Evolutionary conservation across 768 basidiomycete species (phyloP).

Genomic region (Boletus sp.): DNA sequence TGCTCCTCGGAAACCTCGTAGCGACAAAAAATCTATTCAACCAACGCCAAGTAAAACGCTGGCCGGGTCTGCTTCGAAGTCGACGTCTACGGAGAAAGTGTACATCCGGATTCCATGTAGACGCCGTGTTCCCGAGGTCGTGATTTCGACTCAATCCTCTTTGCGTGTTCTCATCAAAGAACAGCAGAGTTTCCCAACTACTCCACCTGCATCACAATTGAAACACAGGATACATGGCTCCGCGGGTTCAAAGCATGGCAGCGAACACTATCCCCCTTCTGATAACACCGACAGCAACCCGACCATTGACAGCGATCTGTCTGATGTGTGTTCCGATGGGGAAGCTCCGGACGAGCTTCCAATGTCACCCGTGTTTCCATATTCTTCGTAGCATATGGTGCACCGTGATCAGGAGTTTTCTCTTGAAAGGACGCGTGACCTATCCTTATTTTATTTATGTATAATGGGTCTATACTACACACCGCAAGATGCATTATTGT

Average conservation of each 20-base stretch:
- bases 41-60: slow-evolving; percentile 16
- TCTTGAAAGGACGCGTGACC: slow-evolving; percentile 9
- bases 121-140: slow-evolving; percentile 18
- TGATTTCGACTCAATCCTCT: slow-evolving; percentile 14
- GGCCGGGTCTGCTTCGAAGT: slow-evolving; percentile 16
- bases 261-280: slow-evolving; percentile 22
- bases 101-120: slow-evolving; percentile 23
- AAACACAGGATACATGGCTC: slow-evolving; percentile 22
- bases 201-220: slow-evolving; percentile 21
- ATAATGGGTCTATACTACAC: slow-evolving; percentile 7
- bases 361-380: background rate
- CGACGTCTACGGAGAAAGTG: slow-evolving; percentile 23
- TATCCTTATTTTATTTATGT: slow-evolving; percentile 36
- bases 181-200: slow-evolving; percentile 11
- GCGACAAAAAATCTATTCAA: slow-evolving; percentile 11
- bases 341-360: slow-evolving; percentile 29
- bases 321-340: slow-evolving; percentile 22
- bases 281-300: slow-evolving; percentile 18
- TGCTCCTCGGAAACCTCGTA: slow-evolving; percentile 33
- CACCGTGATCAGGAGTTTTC: slow-evolving; percentile 5
- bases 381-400: slow-evolving; percentile 15
- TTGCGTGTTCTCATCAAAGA: slow-evolving; percentile 12
- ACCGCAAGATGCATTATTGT: background rate
- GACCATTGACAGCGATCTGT: slow-evolving; percentile 23
- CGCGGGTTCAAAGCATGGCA: slow-evolving; percentile 14